Evolutionary conservation across 345 rosid genomes (phyloP).

Genomic region (Psidium guajava): DNA sequence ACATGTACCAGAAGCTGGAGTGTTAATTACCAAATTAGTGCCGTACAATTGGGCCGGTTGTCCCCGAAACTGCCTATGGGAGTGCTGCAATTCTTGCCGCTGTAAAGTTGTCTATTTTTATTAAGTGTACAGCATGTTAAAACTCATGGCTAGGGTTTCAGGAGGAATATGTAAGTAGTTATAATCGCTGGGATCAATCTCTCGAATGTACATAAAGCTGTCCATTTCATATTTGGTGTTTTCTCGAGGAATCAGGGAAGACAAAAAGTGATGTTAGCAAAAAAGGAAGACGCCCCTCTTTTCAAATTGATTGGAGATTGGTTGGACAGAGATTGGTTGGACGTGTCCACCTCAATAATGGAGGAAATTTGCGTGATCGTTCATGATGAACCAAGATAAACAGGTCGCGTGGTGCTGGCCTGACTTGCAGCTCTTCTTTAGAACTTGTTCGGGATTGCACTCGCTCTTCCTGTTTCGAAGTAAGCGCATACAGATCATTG

Average conservation of each 20-base stretch:
- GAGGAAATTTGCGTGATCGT: not conserved
- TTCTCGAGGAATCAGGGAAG: not conserved
- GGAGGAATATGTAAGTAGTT: not conserved
- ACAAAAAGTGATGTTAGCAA: not conserved
- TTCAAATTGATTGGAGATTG: not conserved
- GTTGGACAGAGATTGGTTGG: not conserved
- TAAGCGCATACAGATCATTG: not conserved
- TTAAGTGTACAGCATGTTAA: slow-evolving; percentile 3
- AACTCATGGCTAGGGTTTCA: not conserved
- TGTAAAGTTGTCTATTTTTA: not conserved
- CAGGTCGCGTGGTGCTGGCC: not conserved
- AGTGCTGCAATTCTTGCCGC: not conserved
- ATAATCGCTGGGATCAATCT: not conserved
- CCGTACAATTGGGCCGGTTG: not conserved
- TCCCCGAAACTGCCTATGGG: not conserved
- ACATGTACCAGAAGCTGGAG: slow-evolving; percentile 50
- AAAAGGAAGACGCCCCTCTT: not conserved
- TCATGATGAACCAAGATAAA: not conserved
- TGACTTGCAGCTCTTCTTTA: not conserved
- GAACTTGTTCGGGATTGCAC: not conserved
- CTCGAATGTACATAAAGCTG: not conserved
- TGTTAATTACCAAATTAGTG: slow-evolving; percentile 13
- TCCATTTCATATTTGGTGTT: not conserved
- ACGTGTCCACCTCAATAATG: not conserved
- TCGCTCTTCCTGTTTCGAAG: not conserved